Conservation (phyloP, 2,329 filamentous ascomycete species). For the Talaromyces sp. region DNA sequence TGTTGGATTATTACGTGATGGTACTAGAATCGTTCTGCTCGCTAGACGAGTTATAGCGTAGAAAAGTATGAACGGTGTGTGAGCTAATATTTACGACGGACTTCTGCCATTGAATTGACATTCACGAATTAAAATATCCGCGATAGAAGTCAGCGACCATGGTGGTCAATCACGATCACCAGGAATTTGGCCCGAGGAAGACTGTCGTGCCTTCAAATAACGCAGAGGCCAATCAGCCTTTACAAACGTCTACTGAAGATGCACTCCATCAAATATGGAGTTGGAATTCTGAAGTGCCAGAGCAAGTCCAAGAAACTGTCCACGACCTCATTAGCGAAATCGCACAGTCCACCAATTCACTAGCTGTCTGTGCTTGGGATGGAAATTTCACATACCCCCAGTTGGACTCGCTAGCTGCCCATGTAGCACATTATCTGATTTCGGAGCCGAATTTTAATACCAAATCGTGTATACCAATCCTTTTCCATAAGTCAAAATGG, state of each 20-base stretch:
- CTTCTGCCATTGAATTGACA: neutral
- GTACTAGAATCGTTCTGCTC: neutral
- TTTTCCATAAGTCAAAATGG: conserved; percentile 14
- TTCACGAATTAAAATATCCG: neutral
- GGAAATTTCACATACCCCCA: conserved; percentile 15
- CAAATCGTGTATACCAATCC: neutral
- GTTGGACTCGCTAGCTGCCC: neutral
- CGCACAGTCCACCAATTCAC: neutral
- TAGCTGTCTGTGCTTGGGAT: conserved; percentile 20
- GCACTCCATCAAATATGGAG: conserved; percentile 11
- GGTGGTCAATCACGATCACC: conserved; percentile 6
- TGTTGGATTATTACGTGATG: neutral
- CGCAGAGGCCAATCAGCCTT: neutral
- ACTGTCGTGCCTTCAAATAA: neutral
- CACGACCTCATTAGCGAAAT: conserved; percentile 13
- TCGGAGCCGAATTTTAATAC: neutral
- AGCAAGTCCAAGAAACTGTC: conserved; percentile 3
- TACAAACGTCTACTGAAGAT: neutral
- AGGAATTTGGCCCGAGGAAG: neutral
- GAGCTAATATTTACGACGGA: neutral
- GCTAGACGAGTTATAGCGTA: neutral
- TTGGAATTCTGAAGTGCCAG: conserved; percentile 1
- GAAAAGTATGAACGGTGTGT: neutral
- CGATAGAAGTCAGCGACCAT: neutral
- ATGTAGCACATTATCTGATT: neutral